A percentile compares a stretch with the other conserved stretches of the same genome.
Conservation (phyloP, 1,284 basidiomycete species). For the Quambalaria eucalypti region DNA sequence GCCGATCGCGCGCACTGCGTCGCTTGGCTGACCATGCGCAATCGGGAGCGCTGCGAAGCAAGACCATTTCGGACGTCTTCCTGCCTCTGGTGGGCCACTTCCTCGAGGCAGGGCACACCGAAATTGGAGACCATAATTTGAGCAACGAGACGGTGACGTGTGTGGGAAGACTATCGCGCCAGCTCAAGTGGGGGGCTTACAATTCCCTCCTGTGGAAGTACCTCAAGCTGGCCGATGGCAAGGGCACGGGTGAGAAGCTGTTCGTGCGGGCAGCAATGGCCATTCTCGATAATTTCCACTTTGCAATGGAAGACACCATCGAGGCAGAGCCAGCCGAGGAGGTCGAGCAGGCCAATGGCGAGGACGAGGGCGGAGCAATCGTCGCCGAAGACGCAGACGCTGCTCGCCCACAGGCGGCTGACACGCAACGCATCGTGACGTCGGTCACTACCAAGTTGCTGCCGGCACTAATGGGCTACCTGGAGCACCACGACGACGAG, state of each 20-base stretch:
- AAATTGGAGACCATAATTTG: conserved; percentile 69
- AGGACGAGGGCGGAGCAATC: conserved; percentile 24
- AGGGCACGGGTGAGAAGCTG: conserved; percentile 67
- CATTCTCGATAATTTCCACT: conserved; percentile 85
- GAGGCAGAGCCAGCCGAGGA: conserved; percentile 3
- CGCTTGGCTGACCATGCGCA: conserved; percentile 72
- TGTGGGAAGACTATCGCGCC: conserved; percentile 28
- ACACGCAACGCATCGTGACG: conserved; percentile 56
- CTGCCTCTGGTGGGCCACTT: conserved; percentile 79
- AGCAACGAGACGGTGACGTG: conserved; percentile 79
- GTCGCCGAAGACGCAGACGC: conserved; percentile 4
- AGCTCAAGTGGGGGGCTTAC: conserved; percentile 69
- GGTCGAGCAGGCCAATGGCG: conserved; percentile 50
- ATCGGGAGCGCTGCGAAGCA: conserved; percentile 62
- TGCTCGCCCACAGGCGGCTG: not conserved
- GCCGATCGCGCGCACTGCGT: conserved; percentile 76
- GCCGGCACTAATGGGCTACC: conserved; percentile 39
- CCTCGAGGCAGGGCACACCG: conserved; percentile 53
- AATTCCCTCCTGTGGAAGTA: conserved; percentile 73
- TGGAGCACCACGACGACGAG: conserved; percentile 60
- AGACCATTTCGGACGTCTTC: conserved; percentile 71
- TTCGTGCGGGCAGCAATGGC: conserved; percentile 79
- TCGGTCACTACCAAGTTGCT: conserved; percentile 57
- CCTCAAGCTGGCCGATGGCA: conserved; percentile 63
- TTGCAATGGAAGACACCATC: conserved; percentile 48